Evolutionary conservation across 805 yeast genomes (phyloP).

Genomic region (Yamadazyma sp.): DNA sequence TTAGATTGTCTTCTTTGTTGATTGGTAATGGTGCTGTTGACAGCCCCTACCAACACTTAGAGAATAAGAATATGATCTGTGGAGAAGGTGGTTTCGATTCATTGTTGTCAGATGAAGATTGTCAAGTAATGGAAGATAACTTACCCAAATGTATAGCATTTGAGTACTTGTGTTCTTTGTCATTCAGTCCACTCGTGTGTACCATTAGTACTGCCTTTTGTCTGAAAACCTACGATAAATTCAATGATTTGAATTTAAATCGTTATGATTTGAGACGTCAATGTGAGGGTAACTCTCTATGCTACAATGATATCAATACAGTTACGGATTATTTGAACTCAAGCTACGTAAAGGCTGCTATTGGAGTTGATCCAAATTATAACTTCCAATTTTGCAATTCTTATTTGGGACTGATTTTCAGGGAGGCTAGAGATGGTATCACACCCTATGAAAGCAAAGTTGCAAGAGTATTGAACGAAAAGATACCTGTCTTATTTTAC

Average conservation of each 20-base stretch:
- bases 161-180: background rate
- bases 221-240: conserved; percentile 1
- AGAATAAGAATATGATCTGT: conserved; percentile 87
- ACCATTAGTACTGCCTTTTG: conserved; percentile 1
- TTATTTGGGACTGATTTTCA: conserved; percentile 41
- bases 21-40: conserved; percentile 93
- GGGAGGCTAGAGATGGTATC: conserved; percentile 54
- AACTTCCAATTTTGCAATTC: conserved; percentile 39
- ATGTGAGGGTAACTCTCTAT: conserved; percentile 17
- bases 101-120: conserved; percentile 17
- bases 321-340: conserved; percentile 49
- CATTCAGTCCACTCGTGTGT: conserved; percentile 3
- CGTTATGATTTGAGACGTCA: conserved; percentile 8
- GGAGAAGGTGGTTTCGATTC: conserved; percentile 40
- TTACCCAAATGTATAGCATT: conserved; percentile 3
- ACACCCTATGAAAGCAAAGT: conserved; percentile 62
- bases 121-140: conserved; percentile 21
- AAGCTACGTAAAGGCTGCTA: conserved; percentile 45
- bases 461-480: conserved; percentile 40
- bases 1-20: conserved; percentile 68
- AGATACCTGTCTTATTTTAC: conserved; percentile 74
- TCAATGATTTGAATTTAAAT: conserved; percentile 1
- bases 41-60: conserved; percentile 65
- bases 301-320: conserved; percentile 48
- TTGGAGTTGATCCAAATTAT: conserved; percentile 48